Base-by-base conservation (phyloP, 2,329 filamentous ascomycete genomes). In the Phyllosticta capitalensis region DNA sequence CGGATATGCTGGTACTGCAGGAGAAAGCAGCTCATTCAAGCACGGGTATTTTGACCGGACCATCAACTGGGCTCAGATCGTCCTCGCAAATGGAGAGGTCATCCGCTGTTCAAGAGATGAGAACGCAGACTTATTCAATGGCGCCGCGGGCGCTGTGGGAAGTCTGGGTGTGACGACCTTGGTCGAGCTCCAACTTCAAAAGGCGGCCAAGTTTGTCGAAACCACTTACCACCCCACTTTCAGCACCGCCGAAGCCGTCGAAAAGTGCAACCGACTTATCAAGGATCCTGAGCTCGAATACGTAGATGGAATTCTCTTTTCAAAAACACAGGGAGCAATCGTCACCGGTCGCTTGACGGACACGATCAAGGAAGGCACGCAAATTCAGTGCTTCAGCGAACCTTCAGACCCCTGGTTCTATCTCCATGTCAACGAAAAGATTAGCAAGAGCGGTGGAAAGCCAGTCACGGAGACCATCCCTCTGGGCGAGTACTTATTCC, bases 11-110 rank as follows among this genome's bases (percentile, higher is more conserved):
- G 86, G 85, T 1, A 86, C 83, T 0, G 82, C 84, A 10, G 86
- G 85, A 9, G 86, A 88, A 70, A 87, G 83, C 71, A 86, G 82
- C 63, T 84, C 80, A 20, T 90, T 89, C 74, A 83, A 81, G 55
- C 33, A 49, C 24, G 85, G 85, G 5, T 83, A 83, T 61, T 88
- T 88, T 64, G 83, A 87, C 67, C 75, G 77, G 3, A 86, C 80
- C 0, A 74, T 88, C 58, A 80, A 79, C 52, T 80, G 76, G 57
- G 78, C 87, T 14, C 85, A 89, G 71, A 83, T 89, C 63, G 79
- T 89, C 1, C 75, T 88, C 3, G 80, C 83, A 0, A 79, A 83
- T 62, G 86, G 86, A 0, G 76, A 81, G 12, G 67, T 87, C 0
- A 72, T 79, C 20, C 77, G 66, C 2, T 82, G 82, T 2, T 86